Percentiles rank a stretch among this genome's conserved stretches.
Conservation (phyloP, 139 green algal species). For the Chlorella sp. region DNA sequence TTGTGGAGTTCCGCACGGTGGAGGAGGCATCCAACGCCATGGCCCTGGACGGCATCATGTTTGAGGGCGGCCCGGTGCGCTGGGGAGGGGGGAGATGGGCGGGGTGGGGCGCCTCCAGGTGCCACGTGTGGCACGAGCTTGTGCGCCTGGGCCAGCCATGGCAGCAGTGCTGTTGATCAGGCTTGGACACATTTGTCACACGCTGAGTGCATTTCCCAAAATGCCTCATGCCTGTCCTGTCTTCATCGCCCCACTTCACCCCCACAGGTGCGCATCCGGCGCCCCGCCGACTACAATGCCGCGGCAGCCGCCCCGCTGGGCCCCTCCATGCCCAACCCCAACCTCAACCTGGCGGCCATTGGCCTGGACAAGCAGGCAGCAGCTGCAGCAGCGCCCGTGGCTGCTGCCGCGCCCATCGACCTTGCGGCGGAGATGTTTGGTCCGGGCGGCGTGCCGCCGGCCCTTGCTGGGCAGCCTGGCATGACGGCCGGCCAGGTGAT, state of each 20-base stretch:
- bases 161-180: no score
- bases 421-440: slow-evolving; percentile 1
- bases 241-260: no score
- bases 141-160: no score
- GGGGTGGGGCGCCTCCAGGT: no score
- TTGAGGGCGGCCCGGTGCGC: slow-evolving; percentile 79
- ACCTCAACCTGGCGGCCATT: slow-evolving; percentile 95
- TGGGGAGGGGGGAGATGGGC: no score
- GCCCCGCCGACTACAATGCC: slow-evolving; percentile 99
- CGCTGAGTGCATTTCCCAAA: no score
- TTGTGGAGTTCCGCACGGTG: slow-evolving; percentile 93
- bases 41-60: slow-evolving; percentile 94
- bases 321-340: slow-evolving; percentile 84
- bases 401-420: background rate
- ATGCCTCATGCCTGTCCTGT: no score
- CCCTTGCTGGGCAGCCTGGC: background rate
- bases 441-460: background rate
- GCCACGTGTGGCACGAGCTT: no score
- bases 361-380: slow-evolving; percentile 68
- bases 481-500: background rate
- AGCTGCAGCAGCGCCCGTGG: background rate
- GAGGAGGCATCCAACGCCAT: slow-evolving; percentile 88
- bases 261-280: slow-evolving; percentile 86
- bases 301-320: slow-evolving; percentile 83
- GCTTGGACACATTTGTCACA: no score